Evolutionary conservation across 768 basidiomycete genomes (phyloP).

Genomic region (Tricholoma hemisulphureum): DNA sequence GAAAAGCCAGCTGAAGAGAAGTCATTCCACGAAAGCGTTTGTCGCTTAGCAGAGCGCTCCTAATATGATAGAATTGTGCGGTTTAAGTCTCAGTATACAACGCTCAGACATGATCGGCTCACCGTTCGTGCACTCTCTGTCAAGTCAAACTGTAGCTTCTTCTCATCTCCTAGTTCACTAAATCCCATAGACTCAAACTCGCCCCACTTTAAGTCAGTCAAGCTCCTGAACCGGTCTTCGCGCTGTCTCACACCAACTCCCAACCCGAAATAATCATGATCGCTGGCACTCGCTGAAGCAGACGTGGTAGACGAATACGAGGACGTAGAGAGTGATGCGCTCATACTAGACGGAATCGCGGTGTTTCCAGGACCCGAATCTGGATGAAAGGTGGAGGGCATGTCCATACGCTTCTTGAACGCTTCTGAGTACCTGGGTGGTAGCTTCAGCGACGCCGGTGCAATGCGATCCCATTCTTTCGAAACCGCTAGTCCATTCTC

Average conservation of each 20-base stretch:
- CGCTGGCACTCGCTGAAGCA: conserved; percentile 26
- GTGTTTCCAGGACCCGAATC: conserved; percentile 37
- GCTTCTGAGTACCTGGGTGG: conserved; percentile 70
- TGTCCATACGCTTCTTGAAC: conserved; percentile 75
- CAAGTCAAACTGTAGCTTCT: conserved; percentile 88
- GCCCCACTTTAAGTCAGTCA: conserved; percentile 90
- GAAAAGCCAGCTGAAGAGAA: conserved; percentile 84
- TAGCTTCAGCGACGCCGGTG: conserved; percentile 57
- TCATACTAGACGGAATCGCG: conserved; percentile 16
- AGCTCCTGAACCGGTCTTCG: conserved; percentile 72
- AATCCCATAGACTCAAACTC: conserved; percentile 89
- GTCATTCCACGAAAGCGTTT: conserved; percentile 88
- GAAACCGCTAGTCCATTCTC: conserved; percentile 53
- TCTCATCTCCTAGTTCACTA: conserved; percentile 52
- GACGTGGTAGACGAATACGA: conserved; percentile 40
- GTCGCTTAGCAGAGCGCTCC: conserved; percentile 70
- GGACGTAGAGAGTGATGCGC: conserved; percentile 38
- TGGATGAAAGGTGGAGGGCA: conserved; percentile 61
- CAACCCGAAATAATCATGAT: conserved; percentile 38
- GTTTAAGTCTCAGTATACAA: neutral
- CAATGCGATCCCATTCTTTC: conserved; percentile 78
- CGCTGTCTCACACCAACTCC: conserved; percentile 39
- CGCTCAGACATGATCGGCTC: conserved; percentile 16
- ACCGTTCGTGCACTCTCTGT: conserved; percentile 81
- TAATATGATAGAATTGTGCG: conserved; percentile 21